These are phyloP conservation scores for Cicer yamashitae DNA, from an alignment of 306 rosid species.

Conservation along the genomic window DNA sequence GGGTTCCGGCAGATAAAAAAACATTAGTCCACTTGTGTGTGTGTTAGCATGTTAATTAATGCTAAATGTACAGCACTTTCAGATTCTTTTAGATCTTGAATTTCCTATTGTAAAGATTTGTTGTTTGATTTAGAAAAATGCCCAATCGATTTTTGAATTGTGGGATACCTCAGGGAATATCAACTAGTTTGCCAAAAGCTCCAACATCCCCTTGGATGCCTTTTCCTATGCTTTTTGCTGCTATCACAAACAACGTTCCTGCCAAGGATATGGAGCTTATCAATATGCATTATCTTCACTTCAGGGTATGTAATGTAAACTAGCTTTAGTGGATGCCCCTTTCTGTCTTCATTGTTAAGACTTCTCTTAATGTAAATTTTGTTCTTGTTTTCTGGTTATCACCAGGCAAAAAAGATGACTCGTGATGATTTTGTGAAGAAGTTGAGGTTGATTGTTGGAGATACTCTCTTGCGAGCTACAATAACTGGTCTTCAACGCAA, in stretches of 20 bases:
- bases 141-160: slow-evolving; percentile 42
- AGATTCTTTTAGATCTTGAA: slow-evolving; percentile 9
- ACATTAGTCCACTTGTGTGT: not conserved
- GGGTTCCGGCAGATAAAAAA: not conserved
- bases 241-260: slow-evolving; percentile 64
- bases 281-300: slow-evolving; percentile 57
- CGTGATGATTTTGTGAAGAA: slow-evolving; percentile 73
- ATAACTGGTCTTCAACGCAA: slow-evolving; percentile 68
- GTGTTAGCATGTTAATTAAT: not conserved
- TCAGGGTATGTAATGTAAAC: slow-evolving; percentile 62
- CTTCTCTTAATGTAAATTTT: slow-evolving; percentile 4
- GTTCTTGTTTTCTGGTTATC: slow-evolving; percentile 7
- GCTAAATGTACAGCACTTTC: not conserved
- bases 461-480: slow-evolving; percentile 69
- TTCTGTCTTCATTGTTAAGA: slow-evolving; percentile 22
- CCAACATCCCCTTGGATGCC: slow-evolving; percentile 95
- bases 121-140: slow-evolving; percentile 27
- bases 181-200: slow-evolving; percentile 47
- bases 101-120: not conserved
- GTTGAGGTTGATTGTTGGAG: slow-evolving; percentile 76
- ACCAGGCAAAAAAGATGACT: slow-evolving; percentile 64
- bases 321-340: slow-evolving; percentile 16
- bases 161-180: slow-evolving; percentile 52
- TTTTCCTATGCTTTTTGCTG: slow-evolving; percentile 77
- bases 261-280: slow-evolving; percentile 60